phyloP scores from a whole-genome alignment of 1,284 basidiomycete genomes.

The Phlebopus sp. region DNA sequence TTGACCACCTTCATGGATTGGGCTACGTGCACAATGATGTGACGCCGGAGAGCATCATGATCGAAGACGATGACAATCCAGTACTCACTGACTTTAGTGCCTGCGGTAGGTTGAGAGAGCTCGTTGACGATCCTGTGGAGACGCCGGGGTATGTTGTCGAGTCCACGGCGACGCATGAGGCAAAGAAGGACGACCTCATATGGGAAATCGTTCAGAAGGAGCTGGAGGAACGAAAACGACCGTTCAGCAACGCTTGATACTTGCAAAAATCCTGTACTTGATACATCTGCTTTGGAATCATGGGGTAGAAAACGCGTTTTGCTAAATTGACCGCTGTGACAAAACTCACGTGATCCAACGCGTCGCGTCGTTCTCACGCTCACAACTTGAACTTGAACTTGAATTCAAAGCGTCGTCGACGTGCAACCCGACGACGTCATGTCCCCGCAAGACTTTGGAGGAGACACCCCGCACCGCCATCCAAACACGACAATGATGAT shows the following conservation, averaged over 20 bases:
- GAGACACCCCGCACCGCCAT: background rate
- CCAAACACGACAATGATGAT: constrained; percentile 13
- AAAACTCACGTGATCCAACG: too few species aligned
- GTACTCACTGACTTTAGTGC: constrained; percentile 4
- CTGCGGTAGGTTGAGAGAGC: background rate
- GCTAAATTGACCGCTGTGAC: too few species aligned
- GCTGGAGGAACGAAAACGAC: background rate
- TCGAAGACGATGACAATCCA: constrained; percentile 11
- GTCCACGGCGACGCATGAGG: background rate
- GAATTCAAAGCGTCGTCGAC: too few species aligned
- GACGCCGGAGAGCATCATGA: constrained; percentile 24
- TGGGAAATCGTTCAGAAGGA: background rate
- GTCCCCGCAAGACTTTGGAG: background rate
- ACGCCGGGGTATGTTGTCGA: background rate
- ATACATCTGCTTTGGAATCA: too few species aligned
- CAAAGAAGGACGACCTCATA: background rate
- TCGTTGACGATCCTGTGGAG: background rate
- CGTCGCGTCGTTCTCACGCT: too few species aligned
- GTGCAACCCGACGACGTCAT: too few species aligned
- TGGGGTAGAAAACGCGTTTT: too few species aligned
- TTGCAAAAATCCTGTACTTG: too few species aligned
- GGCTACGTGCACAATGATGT: constrained; percentile 29
- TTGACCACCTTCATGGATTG: constrained; percentile 20
- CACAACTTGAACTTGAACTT: too few species aligned
- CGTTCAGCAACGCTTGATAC: background rate